phyloP scores from a whole-genome alignment of 1,284 basidiomycete species.

The Ganoderma meredithae region DNA sequence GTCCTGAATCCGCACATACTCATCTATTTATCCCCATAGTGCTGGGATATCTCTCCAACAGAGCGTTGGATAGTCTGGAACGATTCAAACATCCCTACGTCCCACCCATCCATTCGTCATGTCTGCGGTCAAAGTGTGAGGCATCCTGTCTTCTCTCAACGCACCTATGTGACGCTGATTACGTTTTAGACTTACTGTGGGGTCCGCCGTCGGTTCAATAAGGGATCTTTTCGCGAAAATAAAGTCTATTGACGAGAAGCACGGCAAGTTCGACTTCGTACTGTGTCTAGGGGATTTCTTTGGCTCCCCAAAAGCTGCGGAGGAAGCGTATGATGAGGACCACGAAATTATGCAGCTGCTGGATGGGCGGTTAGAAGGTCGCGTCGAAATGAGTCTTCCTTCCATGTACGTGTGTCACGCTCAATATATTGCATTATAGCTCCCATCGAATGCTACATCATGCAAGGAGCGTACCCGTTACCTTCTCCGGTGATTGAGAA shows the following conservation, averaged over 20 bases:
- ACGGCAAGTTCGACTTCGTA: slow-evolving; percentile 93
- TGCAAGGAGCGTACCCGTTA: slow-evolving; percentile 81
- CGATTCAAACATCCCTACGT: background rate
- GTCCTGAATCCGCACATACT: background rate
- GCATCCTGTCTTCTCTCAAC: background rate
- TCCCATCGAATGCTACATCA: slow-evolving; percentile 92
- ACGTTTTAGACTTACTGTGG: slow-evolving; percentile 78
- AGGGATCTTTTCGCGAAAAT: slow-evolving; percentile 82
- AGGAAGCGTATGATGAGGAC: slow-evolving; percentile 49
- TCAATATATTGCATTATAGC: slow-evolving; percentile 51
- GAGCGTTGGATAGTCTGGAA: background rate
- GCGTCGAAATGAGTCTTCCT: slow-evolving; percentile 22
- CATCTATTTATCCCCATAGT: background rate
- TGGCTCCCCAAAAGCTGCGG: slow-evolving; percentile 58
- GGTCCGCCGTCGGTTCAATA: slow-evolving; percentile 84
- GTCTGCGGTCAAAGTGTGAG: slow-evolving; percentile 36
- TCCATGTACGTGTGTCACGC: slow-evolving; percentile 15
- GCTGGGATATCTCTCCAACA: background rate
- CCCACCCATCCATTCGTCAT: slow-evolving; percentile 12
- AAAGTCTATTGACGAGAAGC: slow-evolving; percentile 87
- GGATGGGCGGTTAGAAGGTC: slow-evolving; percentile 71
- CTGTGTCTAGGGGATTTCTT: slow-evolving; percentile 95
- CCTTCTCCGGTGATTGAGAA: slow-evolving; percentile 78
- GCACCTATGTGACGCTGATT: background rate
- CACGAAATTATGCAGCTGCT: slow-evolving; percentile 68